A percentile compares a stretch with the other conserved stretches of the same genome.
Evolutionary conservation across 345 rosid genomes (phyloP).

Genomic region (Jatropha curcas): DNA sequence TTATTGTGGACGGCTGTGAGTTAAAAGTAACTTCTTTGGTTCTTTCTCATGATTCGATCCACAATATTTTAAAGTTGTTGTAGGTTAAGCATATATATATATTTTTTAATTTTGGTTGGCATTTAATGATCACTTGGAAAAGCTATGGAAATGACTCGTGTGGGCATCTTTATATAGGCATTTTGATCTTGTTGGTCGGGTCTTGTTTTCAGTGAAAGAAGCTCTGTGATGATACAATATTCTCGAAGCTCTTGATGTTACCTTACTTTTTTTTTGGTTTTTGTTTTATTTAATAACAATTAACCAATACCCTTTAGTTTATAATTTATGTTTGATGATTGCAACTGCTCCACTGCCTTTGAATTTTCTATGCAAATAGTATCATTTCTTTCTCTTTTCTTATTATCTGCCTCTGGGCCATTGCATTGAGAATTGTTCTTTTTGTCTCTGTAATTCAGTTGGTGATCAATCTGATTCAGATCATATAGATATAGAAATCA

Average conservation of each 20-base stretch:
- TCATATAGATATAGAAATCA: conserved; percentile 32
- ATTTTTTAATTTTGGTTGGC: conserved; percentile 35
- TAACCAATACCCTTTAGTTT: conserved; percentile 24
- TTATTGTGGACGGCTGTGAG: conserved; percentile 20
- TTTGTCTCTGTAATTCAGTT: conserved; percentile 29
- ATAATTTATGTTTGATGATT: conserved; percentile 42
- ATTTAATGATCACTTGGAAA: conserved; percentile 56
- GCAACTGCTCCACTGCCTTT: conserved; percentile 71
- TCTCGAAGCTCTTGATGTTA: conserved; percentile 53
- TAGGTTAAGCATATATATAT: conserved; percentile 7
- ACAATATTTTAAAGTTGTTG: conserved; percentile 8
- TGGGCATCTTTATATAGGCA: conserved; percentile 33
- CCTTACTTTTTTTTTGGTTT: conserved; percentile 32
- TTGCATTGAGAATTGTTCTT: conserved; percentile 24
- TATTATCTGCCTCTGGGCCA: conserved; percentile 37
- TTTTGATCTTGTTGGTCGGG: conserved; percentile 46
- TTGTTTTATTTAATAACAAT: conserved; percentile 33
- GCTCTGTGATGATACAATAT: conserved; percentile 52
- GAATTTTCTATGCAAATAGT: conserved; percentile 35
- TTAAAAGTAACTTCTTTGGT: conserved; percentile 23
- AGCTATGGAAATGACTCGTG: conserved; percentile 49
- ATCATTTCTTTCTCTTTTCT: conserved; percentile 16
- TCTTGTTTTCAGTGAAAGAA: conserved; percentile 47
- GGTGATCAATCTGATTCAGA: conserved; percentile 32
- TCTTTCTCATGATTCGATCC: conserved; percentile 24